These are phyloP conservation scores for Lactuca sativa DNA, from an alignment of 129 eudicot genomes.

Conservation along the genomic window DNA sequence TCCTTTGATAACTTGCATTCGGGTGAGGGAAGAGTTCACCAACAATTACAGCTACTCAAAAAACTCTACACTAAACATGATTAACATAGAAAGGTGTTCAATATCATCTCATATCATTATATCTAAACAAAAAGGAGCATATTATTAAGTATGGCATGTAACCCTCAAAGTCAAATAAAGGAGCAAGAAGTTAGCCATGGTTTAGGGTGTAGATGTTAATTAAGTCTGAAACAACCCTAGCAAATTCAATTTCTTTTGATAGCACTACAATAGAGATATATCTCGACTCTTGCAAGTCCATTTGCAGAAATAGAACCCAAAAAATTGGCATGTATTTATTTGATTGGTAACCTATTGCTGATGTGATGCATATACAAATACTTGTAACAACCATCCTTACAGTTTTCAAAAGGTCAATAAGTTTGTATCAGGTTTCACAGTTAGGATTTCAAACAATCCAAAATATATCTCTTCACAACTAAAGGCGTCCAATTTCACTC, in stretches of 20 bases:
- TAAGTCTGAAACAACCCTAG: not conserved
- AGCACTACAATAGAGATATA: not conserved
- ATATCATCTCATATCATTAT: not conserved
- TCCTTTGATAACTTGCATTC: slow-evolving; percentile 66
- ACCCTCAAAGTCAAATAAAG: too few species aligned
- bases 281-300: not conserved
- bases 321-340: not conserved
- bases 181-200: not conserved
- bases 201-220: not conserved
- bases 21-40: slow-evolving; percentile 14
- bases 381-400: too few species aligned
- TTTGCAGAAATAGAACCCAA: not conserved
- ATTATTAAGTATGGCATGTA: not conserved
- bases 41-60: slow-evolving; percentile 3
- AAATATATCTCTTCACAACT: not conserved
- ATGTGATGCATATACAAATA: not conserved
- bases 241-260: not conserved
- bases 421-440: not conserved
- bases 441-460: not conserved
- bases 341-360: not conserved
- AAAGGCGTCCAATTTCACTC: slow-evolving; percentile 11
- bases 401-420: not conserved
- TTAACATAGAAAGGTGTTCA: not conserved
- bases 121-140: not conserved
- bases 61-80: slow-evolving; percentile 8